Evolutionary conservation across 1,284 basidiomycete genomes (phyloP), one percentile per base, ranked within the genome.

Genomic region (Ceratobasidium sp.): DNA sequence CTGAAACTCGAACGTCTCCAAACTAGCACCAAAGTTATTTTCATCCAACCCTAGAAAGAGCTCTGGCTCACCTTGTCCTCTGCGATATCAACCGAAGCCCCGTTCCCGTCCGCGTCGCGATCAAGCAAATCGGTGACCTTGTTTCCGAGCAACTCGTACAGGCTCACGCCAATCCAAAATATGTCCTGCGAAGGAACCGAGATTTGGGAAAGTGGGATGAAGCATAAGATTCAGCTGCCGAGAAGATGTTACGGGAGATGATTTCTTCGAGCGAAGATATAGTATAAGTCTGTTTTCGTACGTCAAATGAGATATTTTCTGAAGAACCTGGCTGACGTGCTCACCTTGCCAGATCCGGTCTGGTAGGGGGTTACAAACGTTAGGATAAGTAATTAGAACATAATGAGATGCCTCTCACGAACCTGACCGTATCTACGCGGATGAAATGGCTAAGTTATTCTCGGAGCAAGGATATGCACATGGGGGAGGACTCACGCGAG

Each of bases 401-500:
- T n/a, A n/a, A n/a, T n/a, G n/a, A n/a, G n/a, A n/a, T n/a, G n/a
- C n/a, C n/a, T n/a, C n/a, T n/a, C n/a, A n/a, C n/a, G n/a, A n/a
- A 55, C 64, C 43, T 68, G 64, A 8, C 64, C 64, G 25, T 68
- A 68, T 34, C 64, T 68, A 20, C 6, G 22, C 22, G 22, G 29
- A 22, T 15, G 3, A 50, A 47, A 47, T 47, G 20, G 7, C n/a
- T 47, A 6, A n/a, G 6, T 50, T 25, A 50, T 50, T 15, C 3
- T 12, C 22, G 25, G 13, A 27, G 7, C 6, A 7, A 50, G 47
- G 7, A 47, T 20, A 7, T n/a, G n/a, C n/a, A n/a, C n/a, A n/a
- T n/a, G n/a, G n/a, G n/a, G n/a, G n/a, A 15, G 12, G 25, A 72
- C 69, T 60, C 78, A 79, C 10, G 78, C 77, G 12, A 79, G 74